These are phyloP conservation scores for Fusarium sp. DNA, from an alignment of 2,329 filamentous ascomycete species.

Conservation along the genomic window DNA sequence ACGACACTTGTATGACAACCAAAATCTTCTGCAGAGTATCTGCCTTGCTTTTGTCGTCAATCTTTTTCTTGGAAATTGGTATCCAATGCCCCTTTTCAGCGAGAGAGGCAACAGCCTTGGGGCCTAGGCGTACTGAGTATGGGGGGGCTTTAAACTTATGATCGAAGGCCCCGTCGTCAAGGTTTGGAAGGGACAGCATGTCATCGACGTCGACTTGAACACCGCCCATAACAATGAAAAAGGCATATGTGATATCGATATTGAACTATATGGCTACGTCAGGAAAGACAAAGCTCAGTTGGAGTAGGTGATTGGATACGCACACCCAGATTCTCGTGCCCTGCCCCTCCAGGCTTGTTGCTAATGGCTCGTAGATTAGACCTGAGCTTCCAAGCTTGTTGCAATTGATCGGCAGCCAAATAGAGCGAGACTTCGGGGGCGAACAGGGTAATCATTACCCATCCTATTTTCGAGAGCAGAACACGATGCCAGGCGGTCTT, in stretches of 20 bases:
- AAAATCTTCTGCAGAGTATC: constrained; percentile 55
- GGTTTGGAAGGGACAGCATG: constrained; percentile 13
- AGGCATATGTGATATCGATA: constrained; percentile 45
- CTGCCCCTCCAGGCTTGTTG: not conserved
- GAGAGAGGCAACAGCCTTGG: constrained; percentile 21
- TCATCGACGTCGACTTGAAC: constrained; percentile 38
- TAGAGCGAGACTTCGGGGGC: constrained; percentile 54
- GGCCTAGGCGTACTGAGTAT: constrained; percentile 12
- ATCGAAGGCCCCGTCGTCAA: not conserved
- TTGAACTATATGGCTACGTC: constrained; percentile 1
- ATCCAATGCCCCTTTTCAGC: constrained; percentile 27
- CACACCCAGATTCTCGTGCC: not conserved
- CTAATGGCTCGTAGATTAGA: not conserved
- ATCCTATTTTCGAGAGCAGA: constrained; percentile 45
- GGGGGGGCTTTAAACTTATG: constrained; percentile 9
- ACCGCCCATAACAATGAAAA: constrained; percentile 53
- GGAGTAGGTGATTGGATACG: not conserved
- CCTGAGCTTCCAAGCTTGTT: constrained; percentile 23
- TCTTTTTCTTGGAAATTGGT: constrained; percentile 27
- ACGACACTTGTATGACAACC: constrained; percentile 57
- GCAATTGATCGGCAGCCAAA: constrained; percentile 39
- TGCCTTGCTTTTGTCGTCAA: constrained; percentile 58
- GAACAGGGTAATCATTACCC: constrained; percentile 52
- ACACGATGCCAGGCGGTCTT: constrained; percentile 14
- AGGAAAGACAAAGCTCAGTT: not conserved